Conservation (phyloP, 2,329 filamentous ascomycete species). For the Fusarium tjaetaba region DNA sequence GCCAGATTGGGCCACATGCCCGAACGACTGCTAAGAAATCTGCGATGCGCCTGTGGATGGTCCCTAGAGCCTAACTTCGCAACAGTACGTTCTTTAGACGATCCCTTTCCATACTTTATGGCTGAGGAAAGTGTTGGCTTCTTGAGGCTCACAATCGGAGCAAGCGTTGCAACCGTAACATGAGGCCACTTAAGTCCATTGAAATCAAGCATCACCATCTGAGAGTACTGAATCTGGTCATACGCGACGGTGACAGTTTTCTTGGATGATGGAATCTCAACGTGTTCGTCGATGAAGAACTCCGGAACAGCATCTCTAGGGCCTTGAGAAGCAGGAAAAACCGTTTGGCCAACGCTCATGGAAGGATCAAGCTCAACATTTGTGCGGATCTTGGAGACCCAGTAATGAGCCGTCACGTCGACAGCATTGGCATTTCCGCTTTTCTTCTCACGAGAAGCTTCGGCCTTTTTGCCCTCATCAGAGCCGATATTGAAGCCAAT, state of each 20-base stretch:
- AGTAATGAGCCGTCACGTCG: not conserved
- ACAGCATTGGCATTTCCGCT: not conserved
- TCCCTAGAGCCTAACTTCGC: not conserved
- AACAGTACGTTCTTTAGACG: not conserved
- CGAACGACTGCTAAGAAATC: not conserved
- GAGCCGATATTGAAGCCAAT: not conserved
- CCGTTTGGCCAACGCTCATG: not conserved
- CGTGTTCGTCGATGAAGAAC: not conserved
- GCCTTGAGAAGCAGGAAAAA: not conserved
- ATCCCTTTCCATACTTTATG: not conserved
- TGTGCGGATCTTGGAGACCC: not conserved
- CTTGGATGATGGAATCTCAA: not conserved
- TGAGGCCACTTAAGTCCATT: not conserved
- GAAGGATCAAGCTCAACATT: not conserved
- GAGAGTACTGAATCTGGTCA: not conserved
- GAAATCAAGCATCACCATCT: not conserved
- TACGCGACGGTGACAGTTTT: rapidly evolving
- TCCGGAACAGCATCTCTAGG: not conserved
- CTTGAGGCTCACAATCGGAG: not conserved
- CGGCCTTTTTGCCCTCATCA: not conserved
- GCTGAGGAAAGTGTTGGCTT: not conserved
- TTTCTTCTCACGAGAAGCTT: not conserved
- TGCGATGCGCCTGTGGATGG: not conserved
- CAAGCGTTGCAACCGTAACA: not conserved
- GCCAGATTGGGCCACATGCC: too few species aligned